Evolutionary conservation across 768 basidiomycete genomes (phyloP), one percentile per base, ranked within the genome.

Genomic region (Dentipellis fragilis): DNA sequence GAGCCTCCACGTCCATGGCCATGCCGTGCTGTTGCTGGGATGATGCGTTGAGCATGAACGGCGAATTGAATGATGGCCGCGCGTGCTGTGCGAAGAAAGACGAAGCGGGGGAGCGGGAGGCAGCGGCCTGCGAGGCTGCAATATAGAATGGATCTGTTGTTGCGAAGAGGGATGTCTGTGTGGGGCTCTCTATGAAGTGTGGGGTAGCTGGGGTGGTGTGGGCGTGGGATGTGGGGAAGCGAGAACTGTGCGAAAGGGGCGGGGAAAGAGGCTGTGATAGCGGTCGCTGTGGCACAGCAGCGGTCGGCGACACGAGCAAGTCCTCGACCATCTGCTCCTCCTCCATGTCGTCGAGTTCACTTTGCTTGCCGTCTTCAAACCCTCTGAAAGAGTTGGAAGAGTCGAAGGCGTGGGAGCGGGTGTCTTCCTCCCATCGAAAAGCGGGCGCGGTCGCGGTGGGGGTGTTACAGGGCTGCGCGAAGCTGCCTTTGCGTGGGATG

Each of bases 91-190:
- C 56, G 29, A 62, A 62, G 51, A 57, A 60, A 16, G 59, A 57
- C 4, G 61, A 49, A 11, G 60, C 19, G 2, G 54, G 36, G 9
- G 47, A 36, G 17, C 35, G 51, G 34, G 50, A 21, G 21, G 54
- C 11, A 8, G 55, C 36, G 6, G 71, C 56, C 58, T 76, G 76
- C n/a, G 67, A 62, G 21, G 71, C 71, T 19, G 77, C 74, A 56
- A 76, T 60, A 60, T 74, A 78, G 64, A 78, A 78, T n/a, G 76
- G 77, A 58, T 78, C 77, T 10, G 76, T 73, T 51, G 74, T 71
- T 1, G 74, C 66, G 62, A 77, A 77, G n/a, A 67, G 60, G 38
- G 66, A 63, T 42, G 64, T 60, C 19, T 63, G 49, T 34, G 35
- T 45, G 19, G 38, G 63, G 49, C 49, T 35, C 21, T 34, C 49